Conservation (phyloP, 2,329 filamentous ascomycete species). For the Penicillium sp. region DNA sequence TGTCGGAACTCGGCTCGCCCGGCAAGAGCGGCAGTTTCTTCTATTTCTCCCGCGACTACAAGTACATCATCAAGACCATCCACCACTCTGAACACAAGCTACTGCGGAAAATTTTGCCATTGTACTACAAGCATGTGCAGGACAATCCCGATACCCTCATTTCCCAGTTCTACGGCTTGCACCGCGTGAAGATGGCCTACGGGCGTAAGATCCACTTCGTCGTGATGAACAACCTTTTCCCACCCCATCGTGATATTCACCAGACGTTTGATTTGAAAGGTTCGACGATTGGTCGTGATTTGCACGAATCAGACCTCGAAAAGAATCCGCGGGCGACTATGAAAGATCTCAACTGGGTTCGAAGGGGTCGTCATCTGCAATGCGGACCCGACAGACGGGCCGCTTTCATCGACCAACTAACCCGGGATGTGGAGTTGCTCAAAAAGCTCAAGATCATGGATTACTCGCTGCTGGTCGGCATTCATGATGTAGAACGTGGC, state of each 20-base stretch:
- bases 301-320: conserved; percentile 78
- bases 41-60: conserved; percentile 98
- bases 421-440: conserved; percentile 77
- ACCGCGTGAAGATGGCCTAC: conserved; percentile 96
- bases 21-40: conserved; percentile 99
- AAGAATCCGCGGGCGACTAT: conserved; percentile 87
- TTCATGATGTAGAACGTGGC: conserved; percentile 82
- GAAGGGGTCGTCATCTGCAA: conserved; percentile 76
- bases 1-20: conserved; percentile 92
- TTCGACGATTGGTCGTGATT: conserved; percentile 88
- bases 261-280: conserved; percentile 96
- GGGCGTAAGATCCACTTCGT: conserved; percentile 99
- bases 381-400: conserved; percentile 83
- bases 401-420: conserved; percentile 81
- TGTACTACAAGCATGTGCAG: conserved; percentile 90
- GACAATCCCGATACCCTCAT: conserved; percentile 94
- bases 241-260: conserved; percentile 94
- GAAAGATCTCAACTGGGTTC: conserved; percentile 95
- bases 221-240: conserved; percentile 99
- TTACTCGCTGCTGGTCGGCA: conserved; percentile 89
- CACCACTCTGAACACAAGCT: conserved; percentile 72
- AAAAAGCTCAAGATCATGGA: conserved; percentile 96
- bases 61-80: conserved; percentile 99
- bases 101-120: conserved; percentile 53
- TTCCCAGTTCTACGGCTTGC: conserved; percentile 94